Base-by-base conservation (phyloP, 164 flowering plant species). In the Annona cherimola region DNA sequence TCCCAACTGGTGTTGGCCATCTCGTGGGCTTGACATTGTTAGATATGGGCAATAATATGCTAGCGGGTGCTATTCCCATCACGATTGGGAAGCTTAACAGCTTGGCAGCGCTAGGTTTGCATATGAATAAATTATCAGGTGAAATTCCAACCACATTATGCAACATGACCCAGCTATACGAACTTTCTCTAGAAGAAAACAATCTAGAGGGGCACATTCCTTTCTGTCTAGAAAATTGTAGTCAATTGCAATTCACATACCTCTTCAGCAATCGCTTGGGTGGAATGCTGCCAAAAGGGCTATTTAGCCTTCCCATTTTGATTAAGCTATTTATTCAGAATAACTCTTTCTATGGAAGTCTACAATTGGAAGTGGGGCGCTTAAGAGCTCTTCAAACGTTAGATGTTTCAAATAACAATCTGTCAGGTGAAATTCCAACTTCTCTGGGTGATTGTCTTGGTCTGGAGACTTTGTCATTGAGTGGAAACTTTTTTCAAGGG, bases 391-490 rank as follows among this genome's bases (percentile, higher is more conserved):
- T 87, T 0, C 60, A 0, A 2, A 19, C 14, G 1, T 5, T 87
- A 3, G 76, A 78, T 65, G 16, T 83, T 7, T 80, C 83, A 0
- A 18, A 46, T 0, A 85, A 85, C 61, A 69, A 41, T 43, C 39
- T 86, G 14, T 70, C 83, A 3, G 86, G 89, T 4, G 70, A 71
- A 19, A 74, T 86, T 69, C 87, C 91, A 0, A 46, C 9, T 3
- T 8, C 4, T 0, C 44, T 63, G 0, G 44, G 66, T 35, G 41
- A 63, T 11, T 63, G 86, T 69, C 0, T 18, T 20, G 62, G 60
- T 19, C 46, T 82, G 18, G 76, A 70, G 45, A 0, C 0, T 2
- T 73, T 86, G 1, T 2, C 19, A 14, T 0, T 86, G 69, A 26
- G 44, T 0, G 70, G 75, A 0, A 86, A 86, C 62, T 61, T 41